Percentiles rank a stretch among this genome's conserved stretches.
Evolutionary conservation across 192 early-diverging fungal species (phyloP).

Genomic region (Oehlia diaphana): DNA sequence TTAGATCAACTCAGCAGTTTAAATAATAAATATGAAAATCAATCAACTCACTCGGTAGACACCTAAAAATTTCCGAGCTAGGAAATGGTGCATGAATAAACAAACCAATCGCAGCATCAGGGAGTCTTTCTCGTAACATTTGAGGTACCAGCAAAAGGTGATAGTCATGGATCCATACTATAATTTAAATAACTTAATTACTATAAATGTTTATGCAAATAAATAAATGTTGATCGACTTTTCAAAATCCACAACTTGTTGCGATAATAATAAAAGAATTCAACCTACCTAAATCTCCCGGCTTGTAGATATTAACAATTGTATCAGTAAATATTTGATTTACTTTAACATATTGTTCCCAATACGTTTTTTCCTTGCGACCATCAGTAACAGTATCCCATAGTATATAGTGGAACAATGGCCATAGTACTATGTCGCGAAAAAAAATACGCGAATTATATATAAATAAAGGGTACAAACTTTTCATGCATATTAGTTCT

Average conservation of each 20-base stretch:
- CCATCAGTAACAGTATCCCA: slow-evolving; percentile 76
- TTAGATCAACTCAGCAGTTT: neutral
- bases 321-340: slow-evolving; percentile 78
- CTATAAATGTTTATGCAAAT: slow-evolving; percentile 10
- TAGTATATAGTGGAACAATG: slow-evolving; percentile 91
- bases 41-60: slow-evolving; percentile 66
- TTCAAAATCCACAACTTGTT: neutral
- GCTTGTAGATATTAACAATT: slow-evolving; percentile 68
- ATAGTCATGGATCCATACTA: slow-evolving; percentile 99
- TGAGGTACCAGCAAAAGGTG: slow-evolving; percentile 90
- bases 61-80: slow-evolving; percentile 93
- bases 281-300: slow-evolving; percentile 74
- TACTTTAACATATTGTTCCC: slow-evolving; percentile 79
- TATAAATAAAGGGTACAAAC: neutral
- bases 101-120: slow-evolving; percentile 85
- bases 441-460: neutral
- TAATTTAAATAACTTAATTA: slow-evolving; percentile 30
- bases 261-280: neutral
- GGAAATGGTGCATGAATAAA: slow-evolving; percentile 98
- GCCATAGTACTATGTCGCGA: slow-evolving; percentile 80
- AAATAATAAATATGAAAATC: neutral
- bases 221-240: neutral
- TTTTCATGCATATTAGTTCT: neutral
- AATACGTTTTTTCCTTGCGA: slow-evolving; percentile 64
- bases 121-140: slow-evolving; percentile 79